phyloP scores from a whole-genome alignment of 306 rosid genomes.

The Quercus parvula region DNA sequence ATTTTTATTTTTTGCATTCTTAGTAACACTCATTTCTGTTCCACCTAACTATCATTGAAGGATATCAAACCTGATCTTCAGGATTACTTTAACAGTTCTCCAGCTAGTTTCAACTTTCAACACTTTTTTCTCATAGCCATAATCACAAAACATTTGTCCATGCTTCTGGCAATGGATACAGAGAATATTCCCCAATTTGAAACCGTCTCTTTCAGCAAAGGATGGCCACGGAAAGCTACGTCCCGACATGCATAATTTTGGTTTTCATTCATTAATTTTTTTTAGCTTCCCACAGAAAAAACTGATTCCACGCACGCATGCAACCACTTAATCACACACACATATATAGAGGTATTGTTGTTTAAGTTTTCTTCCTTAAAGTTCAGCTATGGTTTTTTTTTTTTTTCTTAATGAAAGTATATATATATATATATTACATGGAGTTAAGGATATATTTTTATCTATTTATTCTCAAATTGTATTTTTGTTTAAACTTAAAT shows the following conservation, averaged over 20 bases:
- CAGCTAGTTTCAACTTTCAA: background rate
- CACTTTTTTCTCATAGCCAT: background rate
- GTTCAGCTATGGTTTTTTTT: too few relatives aligned
- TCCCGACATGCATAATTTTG: background rate
- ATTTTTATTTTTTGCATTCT: too few relatives aligned
- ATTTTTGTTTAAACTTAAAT: background rate
- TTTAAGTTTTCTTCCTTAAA: too few relatives aligned
- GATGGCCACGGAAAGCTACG: constrained; percentile 8
- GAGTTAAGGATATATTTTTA: too few relatives aligned
- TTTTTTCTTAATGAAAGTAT: accelerated
- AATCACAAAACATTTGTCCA: constrained; percentile 13
- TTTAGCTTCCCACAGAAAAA: constrained; percentile 10
- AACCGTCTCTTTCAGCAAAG: constrained; percentile 18
- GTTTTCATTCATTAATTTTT: background rate
- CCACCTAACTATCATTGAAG: too few relatives aligned
- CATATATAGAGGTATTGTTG: accelerated
- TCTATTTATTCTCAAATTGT: accelerated
- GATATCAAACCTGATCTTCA: too few relatives aligned
- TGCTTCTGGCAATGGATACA: constrained; percentile 16
- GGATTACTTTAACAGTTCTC: too few relatives aligned
- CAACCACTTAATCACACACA: background rate
- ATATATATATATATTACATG: too few relatives aligned
- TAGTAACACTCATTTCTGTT: too few relatives aligned
- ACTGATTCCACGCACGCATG: background rate
- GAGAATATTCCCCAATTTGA: constrained; percentile 32